These are phyloP conservation scores for Quercus gilva DNA, from an alignment of 306 rosid species.

Conservation along the genomic window DNA sequence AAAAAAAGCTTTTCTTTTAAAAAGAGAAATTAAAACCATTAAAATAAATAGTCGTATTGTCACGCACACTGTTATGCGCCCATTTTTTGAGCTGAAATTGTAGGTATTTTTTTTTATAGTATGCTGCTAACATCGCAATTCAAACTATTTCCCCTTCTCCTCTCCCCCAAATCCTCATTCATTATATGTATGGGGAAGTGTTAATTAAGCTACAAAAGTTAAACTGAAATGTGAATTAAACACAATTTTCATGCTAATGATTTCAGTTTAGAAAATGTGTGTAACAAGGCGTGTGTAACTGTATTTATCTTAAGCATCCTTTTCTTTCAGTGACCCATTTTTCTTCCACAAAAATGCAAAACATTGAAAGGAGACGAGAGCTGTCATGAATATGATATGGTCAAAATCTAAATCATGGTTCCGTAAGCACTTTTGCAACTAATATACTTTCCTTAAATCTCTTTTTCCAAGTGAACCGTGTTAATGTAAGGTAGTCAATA, in stretches of 20 bases:
- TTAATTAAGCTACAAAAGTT: no score
- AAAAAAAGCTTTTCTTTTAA: background rate
- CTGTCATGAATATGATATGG: conserved; percentile 41
- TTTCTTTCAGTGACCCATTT: conserved; percentile 36
- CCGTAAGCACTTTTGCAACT: conserved; percentile 34
- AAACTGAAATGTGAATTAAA: no score
- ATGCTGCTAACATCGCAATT: rapidly evolving
- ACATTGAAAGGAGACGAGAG: conserved; percentile 37
- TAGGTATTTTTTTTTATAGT: no score
- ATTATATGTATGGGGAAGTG: rapidly evolving
- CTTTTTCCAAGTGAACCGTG: conserved; percentile 8
- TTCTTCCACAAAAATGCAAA: conserved; percentile 25
- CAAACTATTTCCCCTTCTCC: rapidly evolving
- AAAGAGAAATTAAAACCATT: background rate
- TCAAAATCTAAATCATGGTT: conserved; percentile 29
- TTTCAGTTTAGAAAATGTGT: no score
- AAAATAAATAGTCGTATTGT: background rate
- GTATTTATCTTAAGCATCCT: conserved; percentile 5
- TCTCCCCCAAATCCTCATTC: no score
- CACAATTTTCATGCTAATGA: no score
- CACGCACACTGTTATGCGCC: no score
- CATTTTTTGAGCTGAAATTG: no score
- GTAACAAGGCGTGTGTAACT: no score
- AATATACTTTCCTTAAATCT: background rate
- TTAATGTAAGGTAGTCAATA: conserved; percentile 8